A percentile compares a stretch with the other conserved stretches of the same genome.
Evolutionary conservation across 108 stramenopile species (phyloP).

Genomic region (Bacterosira constricta): DNA sequence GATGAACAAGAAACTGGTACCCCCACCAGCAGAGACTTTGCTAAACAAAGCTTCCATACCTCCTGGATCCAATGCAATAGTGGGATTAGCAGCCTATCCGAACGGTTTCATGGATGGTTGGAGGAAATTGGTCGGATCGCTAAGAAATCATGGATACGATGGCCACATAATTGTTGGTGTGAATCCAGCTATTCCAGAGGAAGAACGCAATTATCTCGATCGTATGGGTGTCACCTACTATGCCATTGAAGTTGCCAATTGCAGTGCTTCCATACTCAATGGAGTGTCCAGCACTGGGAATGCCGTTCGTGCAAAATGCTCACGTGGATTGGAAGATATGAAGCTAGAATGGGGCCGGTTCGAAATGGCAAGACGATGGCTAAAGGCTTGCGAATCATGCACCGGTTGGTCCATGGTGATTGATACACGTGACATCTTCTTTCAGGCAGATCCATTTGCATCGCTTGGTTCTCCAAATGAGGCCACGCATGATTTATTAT

Average conservation of each 20-base stretch:
- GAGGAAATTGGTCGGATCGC: slow-evolving; percentile 65
- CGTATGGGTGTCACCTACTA: slow-evolving; percentile 52
- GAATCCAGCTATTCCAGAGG: slow-evolving; percentile 37
- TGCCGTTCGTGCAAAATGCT: slow-evolving; percentile 40
- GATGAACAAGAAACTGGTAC: slow-evolving; percentile 19
- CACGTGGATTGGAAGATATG: slow-evolving; percentile 45
- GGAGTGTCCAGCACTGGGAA: slow-evolving; percentile 12
- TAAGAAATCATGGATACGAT: slow-evolving; percentile 65
- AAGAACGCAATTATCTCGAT: slow-evolving; percentile 41
- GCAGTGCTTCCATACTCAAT: slow-evolving; percentile 25
- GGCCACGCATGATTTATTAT: slow-evolving; percentile 63
- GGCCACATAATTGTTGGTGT: slow-evolving; percentile 78
- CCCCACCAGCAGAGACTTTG: slow-evolving; percentile 32
- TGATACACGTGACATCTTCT: slow-evolving; percentile 74
- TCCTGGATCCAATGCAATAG: slow-evolving; percentile 32
- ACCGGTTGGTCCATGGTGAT: slow-evolving; percentile 74
- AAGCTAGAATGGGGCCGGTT: slow-evolving; percentile 78
- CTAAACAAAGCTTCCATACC: slow-evolving; percentile 15
- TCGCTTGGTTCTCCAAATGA: slow-evolving; percentile 42
- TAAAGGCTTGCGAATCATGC: slow-evolving; percentile 65
- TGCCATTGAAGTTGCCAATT: slow-evolving; percentile 43
- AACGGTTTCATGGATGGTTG: slow-evolving; percentile 33
- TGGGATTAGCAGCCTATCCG: slow-evolving; percentile 51
- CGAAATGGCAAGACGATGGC: slow-evolving; percentile 65
- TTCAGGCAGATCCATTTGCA: slow-evolving; percentile 79